Evolutionary conservation across 179 eudicot species (phyloP).

Genomic region (Amaranthus tricolor): DNA sequence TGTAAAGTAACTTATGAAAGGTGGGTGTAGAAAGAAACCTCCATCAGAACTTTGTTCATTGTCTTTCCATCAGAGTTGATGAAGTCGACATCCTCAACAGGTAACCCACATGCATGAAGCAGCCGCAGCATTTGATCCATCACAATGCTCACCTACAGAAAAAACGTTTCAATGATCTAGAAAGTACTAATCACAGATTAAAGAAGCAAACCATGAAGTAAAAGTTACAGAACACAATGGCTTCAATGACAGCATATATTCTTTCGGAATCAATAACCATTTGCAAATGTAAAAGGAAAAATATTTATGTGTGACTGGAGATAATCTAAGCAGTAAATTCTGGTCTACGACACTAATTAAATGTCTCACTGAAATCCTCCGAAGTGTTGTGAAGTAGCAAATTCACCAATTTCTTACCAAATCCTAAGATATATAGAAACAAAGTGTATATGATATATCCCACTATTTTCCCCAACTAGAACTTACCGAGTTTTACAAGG

Average conservation of each 20-base stretch:
- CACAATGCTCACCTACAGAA: slow-evolving; percentile 77
- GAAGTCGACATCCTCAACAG: slow-evolving; percentile 90
- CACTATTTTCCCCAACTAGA: neutral
- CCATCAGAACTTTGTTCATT: slow-evolving; percentile 81
- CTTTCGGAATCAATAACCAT: neutral
- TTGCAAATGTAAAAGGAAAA: neutral
- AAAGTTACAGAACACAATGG: neutral
- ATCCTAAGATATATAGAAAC: neutral
- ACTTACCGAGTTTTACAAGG: neutral
- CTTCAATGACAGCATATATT: neutral
- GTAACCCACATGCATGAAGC: slow-evolving; percentile 93
- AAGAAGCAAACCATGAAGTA: neutral
- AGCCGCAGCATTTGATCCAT: slow-evolving; percentile 98
- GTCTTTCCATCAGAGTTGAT: slow-evolving; percentile 93
- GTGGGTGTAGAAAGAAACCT: slow-evolving; percentile 51
- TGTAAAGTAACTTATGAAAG: neutral
- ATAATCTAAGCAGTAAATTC: neutral
- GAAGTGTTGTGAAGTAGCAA: neutral
- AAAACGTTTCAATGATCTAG: neutral
- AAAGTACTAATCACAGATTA: neutral
- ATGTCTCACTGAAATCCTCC: neutral
- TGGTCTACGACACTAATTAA: neutral
- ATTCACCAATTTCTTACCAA: neutral
- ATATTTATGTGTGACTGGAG: neutral
- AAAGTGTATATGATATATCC: neutral